These are phyloP conservation scores for Moringa oleifera DNA, from an alignment of 345 rosid genomes.

Conservation along the genomic window DNA sequence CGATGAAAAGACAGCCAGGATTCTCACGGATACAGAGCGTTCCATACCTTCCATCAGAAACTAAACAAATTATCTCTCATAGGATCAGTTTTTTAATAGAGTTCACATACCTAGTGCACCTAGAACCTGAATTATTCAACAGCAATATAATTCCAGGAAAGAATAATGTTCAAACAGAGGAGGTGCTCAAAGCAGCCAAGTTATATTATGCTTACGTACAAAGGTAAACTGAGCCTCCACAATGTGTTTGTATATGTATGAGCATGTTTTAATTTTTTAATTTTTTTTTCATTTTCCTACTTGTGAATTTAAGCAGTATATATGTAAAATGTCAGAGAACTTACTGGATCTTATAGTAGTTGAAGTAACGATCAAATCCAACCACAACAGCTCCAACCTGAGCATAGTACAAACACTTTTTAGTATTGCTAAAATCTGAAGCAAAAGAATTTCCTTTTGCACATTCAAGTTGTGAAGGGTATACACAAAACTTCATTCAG, in stretches of 20 bases:
- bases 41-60: conserved; percentile 57
- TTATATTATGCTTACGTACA: too few species aligned
- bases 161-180: not conserved
- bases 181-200: too few species aligned
- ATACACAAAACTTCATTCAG: not conserved
- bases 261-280: too few species aligned
- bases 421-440: not conserved
- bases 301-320: too few species aligned
- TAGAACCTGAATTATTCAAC: not conserved
- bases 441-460: not conserved
- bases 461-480: conserved; percentile 3
- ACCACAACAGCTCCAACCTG: conserved; percentile 98
- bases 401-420: conserved; percentile 18
- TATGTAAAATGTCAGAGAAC: conserved; percentile 8
- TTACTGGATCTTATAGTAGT: conserved; percentile 93
- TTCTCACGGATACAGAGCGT: conserved; percentile 92
- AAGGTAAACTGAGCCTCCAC: too few species aligned
- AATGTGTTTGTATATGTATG: too few species aligned
- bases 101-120: not conserved
- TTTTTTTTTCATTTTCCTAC: too few species aligned
- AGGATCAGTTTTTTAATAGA: too few species aligned
- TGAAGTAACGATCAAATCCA: conserved; percentile 83
- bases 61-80: not conserved
- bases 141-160: not conserved
- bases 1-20: conserved; percentile 91